phyloP scores from a whole-genome alignment of 2,329 filamentous ascomycete species.

The Pestalotiopsis fici region DNA sequence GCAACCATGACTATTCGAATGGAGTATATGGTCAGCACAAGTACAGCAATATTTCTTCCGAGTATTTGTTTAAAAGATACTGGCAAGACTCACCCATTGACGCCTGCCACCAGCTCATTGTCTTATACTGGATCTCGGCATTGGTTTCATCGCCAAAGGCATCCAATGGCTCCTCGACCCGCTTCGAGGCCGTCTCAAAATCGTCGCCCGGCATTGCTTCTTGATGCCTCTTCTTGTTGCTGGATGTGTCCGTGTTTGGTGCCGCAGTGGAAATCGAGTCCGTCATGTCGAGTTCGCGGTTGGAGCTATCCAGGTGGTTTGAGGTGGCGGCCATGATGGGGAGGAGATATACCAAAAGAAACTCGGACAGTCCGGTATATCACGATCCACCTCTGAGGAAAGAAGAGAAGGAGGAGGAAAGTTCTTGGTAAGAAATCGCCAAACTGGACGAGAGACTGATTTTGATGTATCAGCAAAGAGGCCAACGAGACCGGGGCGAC shows the following conservation, averaged over 20 bases:
- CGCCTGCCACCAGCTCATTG: conserved; percentile 36
- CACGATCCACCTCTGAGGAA: neutral
- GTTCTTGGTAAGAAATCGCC: neutral
- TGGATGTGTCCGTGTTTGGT: neutral
- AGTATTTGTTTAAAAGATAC: neutral
- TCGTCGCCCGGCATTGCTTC: neutral
- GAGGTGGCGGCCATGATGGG: neutral
- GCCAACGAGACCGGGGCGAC: neutral
- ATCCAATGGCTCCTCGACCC: neutral
- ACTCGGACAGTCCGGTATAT: neutral
- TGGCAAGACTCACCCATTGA: neutral
- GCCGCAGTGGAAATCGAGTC: neutral
- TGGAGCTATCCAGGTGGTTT: neutral
- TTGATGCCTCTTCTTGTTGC: neutral
- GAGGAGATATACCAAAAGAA: neutral
- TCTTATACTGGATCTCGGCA: conserved; percentile 34
- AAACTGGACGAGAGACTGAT: neutral
- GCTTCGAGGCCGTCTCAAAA: neutral
- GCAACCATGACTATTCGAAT: conserved; percentile 38
- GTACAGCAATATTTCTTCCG: too few relatives aligned
- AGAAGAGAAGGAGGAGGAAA: neutral
- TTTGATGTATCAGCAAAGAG: neutral
- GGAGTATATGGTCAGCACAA: conserved; percentile 35
- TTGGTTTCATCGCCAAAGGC: conserved; percentile 3
- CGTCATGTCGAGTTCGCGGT: neutral